Base-by-base conservation (phyloP, 1,284 basidiomycete species). In the Fomitopsis pinicola region DNA sequence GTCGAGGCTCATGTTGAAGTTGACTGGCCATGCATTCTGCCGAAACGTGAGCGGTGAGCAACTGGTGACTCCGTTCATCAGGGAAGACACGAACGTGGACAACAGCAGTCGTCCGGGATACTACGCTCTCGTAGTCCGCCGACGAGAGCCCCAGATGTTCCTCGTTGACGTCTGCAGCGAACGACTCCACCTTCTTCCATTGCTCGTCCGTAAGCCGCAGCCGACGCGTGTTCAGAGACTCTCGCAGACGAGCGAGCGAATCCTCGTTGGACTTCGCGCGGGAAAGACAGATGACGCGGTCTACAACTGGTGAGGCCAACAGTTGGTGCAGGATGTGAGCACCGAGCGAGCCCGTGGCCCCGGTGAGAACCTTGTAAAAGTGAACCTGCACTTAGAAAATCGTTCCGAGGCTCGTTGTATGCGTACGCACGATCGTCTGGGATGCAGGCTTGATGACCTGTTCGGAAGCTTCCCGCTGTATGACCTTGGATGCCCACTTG, bases 331-430 rank as follows among this genome's bases (percentile, higher is more conserved):
- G 77, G 12, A 87, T 76, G 60, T 86, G 81, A 0, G 85, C 83
- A 3, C 87, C 87, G 6, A 88, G 78, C 0, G 82, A 83, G 0
- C 86, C 86, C 0, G 86, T 86, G 0, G 80, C 83, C 5, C 86
- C 86, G 0, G 86, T 87, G 33, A 88, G 73, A 3, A 84, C 74
- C 63, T 68, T 30, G 38, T 38, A 3, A 33, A 12, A 12, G 48
- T 36, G 8, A 33, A 33, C 4, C 30, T 33, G 30, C 30, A 40
- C 14, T 40, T 8, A 60, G 38, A 5, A 3, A 5, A 3, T 46
- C 14, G 59, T 12, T 14, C 30, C 36, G n/a, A 55, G 1, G 19
- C 28, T 19, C 14, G 14, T 22, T 30, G 15, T 50, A 22, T 26
- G 15, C 48, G 17, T 26, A 40, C 56, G 35, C 36, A 58, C 58